Evolutionary conservation across 2,329 filamentous ascomycete species (phyloP).

Genomic region (Septoria petroselini): DNA sequence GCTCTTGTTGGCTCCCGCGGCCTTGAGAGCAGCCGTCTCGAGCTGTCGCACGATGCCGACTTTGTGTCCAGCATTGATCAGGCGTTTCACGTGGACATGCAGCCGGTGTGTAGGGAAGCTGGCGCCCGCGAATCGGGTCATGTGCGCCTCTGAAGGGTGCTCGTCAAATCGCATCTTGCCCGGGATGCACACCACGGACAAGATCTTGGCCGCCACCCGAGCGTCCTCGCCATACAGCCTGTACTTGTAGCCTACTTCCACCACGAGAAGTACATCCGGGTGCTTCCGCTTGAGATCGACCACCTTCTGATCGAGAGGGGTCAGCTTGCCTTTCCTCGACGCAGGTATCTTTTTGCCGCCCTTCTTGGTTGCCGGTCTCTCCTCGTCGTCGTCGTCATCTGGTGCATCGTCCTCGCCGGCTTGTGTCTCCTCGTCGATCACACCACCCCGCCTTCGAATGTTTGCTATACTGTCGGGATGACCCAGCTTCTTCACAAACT

Average conservation of each 20-base stretch:
- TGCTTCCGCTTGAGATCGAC: constrained; percentile 91
- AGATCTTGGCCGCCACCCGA: constrained; percentile 77
- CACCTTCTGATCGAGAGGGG: constrained; percentile 89
- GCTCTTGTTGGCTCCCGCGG: constrained; percentile 90
- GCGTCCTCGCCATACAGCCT: constrained; percentile 96
- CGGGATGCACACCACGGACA: constrained; percentile 94
- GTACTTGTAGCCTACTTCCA: constrained; percentile 98
- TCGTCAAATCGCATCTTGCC: constrained; percentile 94
- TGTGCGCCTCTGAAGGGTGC: constrained; percentile 85
- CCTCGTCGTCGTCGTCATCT: constrained; percentile 56
- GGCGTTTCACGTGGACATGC: constrained; percentile 87
- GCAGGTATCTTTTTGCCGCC: constrained; percentile 50
- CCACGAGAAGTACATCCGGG: constrained; percentile 81
- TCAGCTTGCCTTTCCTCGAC: constrained; percentile 76
- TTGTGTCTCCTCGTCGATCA: constrained; percentile 54
- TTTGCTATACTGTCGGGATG: constrained; percentile 75
- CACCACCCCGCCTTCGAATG: constrained; percentile 59
- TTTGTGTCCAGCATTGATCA: constrained; percentile 90
- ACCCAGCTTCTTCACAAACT: constrained; percentile 87
- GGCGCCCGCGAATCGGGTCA: constrained; percentile 88
- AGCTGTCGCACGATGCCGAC: constrained; percentile 92
- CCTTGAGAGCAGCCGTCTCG: constrained; percentile 93
- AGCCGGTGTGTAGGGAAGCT: constrained; percentile 91
- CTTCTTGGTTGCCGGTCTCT: constrained; percentile 49
- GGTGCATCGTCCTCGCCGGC: constrained; percentile 53